These are phyloP conservation scores for Hypomontagnella submonticulosa DNA, from an alignment of 495 filamentous ascomycete species.

Conservation along the genomic window DNA sequence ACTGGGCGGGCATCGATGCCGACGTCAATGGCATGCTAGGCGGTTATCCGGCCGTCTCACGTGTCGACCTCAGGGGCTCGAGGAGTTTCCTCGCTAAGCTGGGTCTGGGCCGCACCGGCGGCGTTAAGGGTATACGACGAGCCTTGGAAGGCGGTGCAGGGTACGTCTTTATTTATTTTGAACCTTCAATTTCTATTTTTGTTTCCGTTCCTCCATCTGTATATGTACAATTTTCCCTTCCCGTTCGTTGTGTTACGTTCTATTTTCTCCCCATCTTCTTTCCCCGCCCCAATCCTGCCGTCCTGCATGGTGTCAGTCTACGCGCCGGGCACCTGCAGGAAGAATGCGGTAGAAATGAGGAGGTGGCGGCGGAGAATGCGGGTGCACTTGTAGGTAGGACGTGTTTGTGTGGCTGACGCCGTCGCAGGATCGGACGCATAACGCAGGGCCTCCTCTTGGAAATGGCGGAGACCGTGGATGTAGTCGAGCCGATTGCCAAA, in stretches of 20 bases:
- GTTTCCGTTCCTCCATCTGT: no score
- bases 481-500: slow-evolving; percentile 66
- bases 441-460: slow-evolving; percentile 60
- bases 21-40: slow-evolving; percentile 86
- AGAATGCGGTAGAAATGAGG: background rate
- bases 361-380: background rate
- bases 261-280: slow-evolving; percentile 12
- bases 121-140: slow-evolving; percentile 40
- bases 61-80: slow-evolving; percentile 81
- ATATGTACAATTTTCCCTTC: background rate
- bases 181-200: background rate
- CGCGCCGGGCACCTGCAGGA: background rate
- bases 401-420: slow-evolving; percentile 6
- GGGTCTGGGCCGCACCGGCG: slow-evolving; percentile 59
- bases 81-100: slow-evolving; percentile 81
- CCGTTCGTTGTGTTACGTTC: background rate
- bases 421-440: slow-evolving; percentile 64
- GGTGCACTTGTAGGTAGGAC: background rate
- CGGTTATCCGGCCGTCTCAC: slow-evolving; percentile 77
- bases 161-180: slow-evolving; percentile 45
- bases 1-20: slow-evolving; percentile 80
- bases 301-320: background rate
- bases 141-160: slow-evolving; percentile 67
- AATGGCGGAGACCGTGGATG: slow-evolving; percentile 58
- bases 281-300: slow-evolving; percentile 1